phyloP scores from a whole-genome alignment of 345 rosid species.

The Populus ilicifolia region DNA sequence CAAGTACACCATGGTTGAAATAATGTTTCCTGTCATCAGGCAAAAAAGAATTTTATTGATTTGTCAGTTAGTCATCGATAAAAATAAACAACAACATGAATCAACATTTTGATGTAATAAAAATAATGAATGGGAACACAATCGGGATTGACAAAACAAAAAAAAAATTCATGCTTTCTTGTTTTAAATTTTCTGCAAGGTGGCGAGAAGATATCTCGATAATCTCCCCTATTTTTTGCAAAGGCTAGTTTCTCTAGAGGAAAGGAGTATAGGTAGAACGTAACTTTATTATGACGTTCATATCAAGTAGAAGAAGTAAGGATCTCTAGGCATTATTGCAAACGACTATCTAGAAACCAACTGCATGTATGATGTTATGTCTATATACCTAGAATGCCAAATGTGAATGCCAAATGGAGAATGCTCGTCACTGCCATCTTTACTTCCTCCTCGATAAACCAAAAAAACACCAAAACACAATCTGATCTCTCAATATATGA shows the following conservation, averaged over 20 bases:
- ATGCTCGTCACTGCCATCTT: conserved; percentile 35
- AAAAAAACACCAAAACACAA: no score
- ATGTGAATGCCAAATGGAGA: conserved; percentile 42
- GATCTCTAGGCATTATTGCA: not conserved
- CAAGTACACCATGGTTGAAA: conserved; percentile 68
- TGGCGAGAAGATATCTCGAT: not conserved
- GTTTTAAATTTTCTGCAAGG: not conserved
- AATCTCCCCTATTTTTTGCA: no score
- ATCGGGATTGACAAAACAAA: not conserved
- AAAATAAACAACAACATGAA: not conserved
- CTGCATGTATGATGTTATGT: not conserved
- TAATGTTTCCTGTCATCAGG: conserved; percentile 54
- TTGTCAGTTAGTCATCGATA: not conserved
- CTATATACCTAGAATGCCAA: conserved; percentile 65
- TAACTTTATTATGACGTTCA: not conserved
- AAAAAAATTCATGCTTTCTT: not conserved
- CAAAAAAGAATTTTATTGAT: not conserved
- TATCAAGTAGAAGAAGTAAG: not conserved
- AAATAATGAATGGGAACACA: not conserved
- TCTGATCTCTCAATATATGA: not conserved
- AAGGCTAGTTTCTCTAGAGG: not conserved
- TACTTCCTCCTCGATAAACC: not conserved
- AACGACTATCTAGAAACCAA: not conserved
- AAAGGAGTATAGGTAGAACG: not conserved
- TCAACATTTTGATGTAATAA: not conserved